Base-by-base conservation (phyloP, 2,329 filamentous ascomycete genomes). In the Curvularia hawaiiensis region DNA sequence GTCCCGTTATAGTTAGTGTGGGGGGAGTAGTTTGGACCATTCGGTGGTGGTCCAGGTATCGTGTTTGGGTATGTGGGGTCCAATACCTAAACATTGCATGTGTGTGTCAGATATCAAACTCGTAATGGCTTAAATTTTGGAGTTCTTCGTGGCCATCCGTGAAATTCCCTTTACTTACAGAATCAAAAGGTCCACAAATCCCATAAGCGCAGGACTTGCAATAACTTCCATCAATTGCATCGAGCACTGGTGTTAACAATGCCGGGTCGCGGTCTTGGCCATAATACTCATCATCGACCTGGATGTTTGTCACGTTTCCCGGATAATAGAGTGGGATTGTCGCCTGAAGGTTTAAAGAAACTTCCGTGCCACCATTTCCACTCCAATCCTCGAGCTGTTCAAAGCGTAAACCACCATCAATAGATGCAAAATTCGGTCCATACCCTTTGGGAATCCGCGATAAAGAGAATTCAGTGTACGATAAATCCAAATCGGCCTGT, bases 211-310 rank as follows among this genome's bases (percentile, higher is more conserved):
- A 47, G 3, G n/a, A 47, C 20, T n/a, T 33, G 28, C 44, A 47
- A 33, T 22, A 33, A 22, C 44, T 47, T 33, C 44, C 28, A 47
- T 47, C 44, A 4, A 47, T 47, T 33, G 28, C 44, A 16, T 47
- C 44, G 9, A 33, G 44, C 28, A 47, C 3, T 33, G 26, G 16
- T n/a, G 44, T 47, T 16, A 47, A n/a, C 28, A 47, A 14, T 46
- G 44, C 26, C 2, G n/a, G 44, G 16, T 46, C 26, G 16, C 44
- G 24, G 26, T 46, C 44, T 46, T 46, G 26, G 12, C 4, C 44
- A 47, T 47, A 47, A 20, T 47, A 47, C n/a, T 47, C 44, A 22
- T 33, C 28, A 33, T 47, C 28, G 20, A 33, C n/a, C n/a, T 47
- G 44, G 30, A 47, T 33, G 28, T 47, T 47, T 31, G 26, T 33